Evolutionary conservation across 2,329 filamentous ascomycete species (phyloP).

Genomic region (Hortaea sp.): DNA sequence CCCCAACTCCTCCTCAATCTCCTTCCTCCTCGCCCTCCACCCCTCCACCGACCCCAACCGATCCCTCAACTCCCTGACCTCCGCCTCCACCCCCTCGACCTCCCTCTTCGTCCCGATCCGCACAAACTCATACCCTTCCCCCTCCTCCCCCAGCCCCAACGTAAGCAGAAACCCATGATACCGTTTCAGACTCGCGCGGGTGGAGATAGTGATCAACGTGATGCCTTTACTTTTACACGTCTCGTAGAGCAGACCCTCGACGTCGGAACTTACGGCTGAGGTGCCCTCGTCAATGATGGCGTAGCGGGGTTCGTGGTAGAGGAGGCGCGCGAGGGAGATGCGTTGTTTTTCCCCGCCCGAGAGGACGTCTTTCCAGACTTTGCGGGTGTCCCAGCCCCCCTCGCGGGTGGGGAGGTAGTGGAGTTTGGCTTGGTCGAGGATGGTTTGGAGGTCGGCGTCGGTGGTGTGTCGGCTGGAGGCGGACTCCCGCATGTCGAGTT

Average conservation of each 20-base stretch:
- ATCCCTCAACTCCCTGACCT: constrained; percentile 74
- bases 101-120: constrained; percentile 88
- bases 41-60: constrained; percentile 69
- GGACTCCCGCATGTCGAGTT: constrained; percentile 81
- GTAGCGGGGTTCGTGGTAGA: constrained; percentile 92
- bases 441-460: constrained; percentile 65
- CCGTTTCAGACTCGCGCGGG: constrained; percentile 84
- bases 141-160: constrained; percentile 68
- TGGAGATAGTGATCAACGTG: constrained; percentile 92
- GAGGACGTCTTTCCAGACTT: constrained; percentile 98
- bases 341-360: constrained; percentile 95
- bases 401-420: constrained; percentile 87
- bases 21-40: constrained; percentile 67
- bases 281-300: constrained; percentile 95
- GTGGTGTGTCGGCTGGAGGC: constrained; percentile 51
- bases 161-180: constrained; percentile 90
- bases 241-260: constrained; percentile 89
- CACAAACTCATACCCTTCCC: constrained; percentile 86
- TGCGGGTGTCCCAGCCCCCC: constrained; percentile 91
- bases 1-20: constrained; percentile 73
- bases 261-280: constrained; percentile 84
- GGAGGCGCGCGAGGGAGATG: constrained; percentile 76
- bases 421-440: constrained; percentile 73
- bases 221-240: constrained; percentile 87
- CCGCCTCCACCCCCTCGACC: constrained; percentile 86